A percentile compares a stretch with the other conserved stretches of the same genome.
Conservation (phyloP, 495 filamentous ascomycete genomes). For the Echria macrotheca region DNA sequence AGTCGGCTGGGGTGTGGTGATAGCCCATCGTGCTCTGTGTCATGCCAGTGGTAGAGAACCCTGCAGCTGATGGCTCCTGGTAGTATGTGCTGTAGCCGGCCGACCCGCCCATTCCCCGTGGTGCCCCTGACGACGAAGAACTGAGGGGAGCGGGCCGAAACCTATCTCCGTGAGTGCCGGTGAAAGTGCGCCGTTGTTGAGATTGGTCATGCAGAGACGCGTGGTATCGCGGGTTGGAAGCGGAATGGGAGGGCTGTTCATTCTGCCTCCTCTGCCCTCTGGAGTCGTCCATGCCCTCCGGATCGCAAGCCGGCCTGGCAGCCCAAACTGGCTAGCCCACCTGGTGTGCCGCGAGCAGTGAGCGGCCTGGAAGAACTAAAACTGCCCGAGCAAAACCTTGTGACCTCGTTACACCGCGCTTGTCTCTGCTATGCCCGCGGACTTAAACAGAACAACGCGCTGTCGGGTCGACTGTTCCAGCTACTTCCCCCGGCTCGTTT, state of each 20-base stretch:
- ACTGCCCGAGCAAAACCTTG: conserved; percentile 51
- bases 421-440: conserved; percentile 21
- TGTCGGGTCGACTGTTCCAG: too few species aligned
- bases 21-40: conserved; percentile 48
- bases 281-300: conserved; percentile 66
- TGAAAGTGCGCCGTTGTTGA: conserved; percentile 38
- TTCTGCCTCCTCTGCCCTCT: conserved; percentile 62
- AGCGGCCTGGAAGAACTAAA: conserved; percentile 45
- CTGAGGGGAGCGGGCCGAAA: conserved; percentile 42
- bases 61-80: conserved; percentile 42
- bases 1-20: conserved; percentile 40
- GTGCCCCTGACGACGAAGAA: conserved; percentile 35
- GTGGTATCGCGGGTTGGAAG: conserved; percentile 40
- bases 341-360: conserved; percentile 56
- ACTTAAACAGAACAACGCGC: too few species aligned
- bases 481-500: too few species aligned
- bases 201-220: conserved; percentile 35
- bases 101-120: conserved; percentile 39
- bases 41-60: conserved; percentile 43
- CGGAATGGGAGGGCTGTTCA: conserved; percentile 49
- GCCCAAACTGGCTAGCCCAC: conserved; percentile 37
- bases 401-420: conserved; percentile 27
- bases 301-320: conserved; percentile 35
- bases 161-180: conserved; percentile 40
- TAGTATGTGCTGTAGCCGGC: conserved; percentile 53